These are phyloP conservation scores for Paxillus involutus DNA, from an alignment of 768 basidiomycete genomes.

Conservation along the genomic window DNA sequence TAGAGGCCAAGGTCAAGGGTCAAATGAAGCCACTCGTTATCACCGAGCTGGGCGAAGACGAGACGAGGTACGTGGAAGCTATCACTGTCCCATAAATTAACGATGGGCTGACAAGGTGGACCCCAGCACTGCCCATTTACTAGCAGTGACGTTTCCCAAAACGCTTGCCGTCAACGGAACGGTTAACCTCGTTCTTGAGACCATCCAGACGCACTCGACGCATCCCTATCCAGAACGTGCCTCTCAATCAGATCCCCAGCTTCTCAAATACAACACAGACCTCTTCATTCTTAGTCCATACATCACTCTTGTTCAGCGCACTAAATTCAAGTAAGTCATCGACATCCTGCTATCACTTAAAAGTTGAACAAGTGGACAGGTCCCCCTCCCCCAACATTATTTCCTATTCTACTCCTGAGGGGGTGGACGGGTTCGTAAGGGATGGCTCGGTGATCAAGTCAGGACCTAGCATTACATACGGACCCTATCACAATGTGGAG, in stretches of 20 bases:
- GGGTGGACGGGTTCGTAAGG: constrained; percentile 55
- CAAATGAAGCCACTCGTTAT: constrained; percentile 52
- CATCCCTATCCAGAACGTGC: constrained; percentile 74
- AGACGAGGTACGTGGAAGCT: constrained; percentile 47
- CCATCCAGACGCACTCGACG: constrained; percentile 76
- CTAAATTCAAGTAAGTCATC: constrained; percentile 75
- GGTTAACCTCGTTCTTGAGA: constrained; percentile 75
- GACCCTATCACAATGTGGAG: constrained; percentile 79
- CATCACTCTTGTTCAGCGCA: constrained; percentile 74
- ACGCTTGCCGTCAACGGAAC: constrained; percentile 58
- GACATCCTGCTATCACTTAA: background rate
- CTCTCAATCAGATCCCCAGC: constrained; percentile 74
- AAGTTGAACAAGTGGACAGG: constrained; percentile 38
- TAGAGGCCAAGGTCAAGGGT: constrained; percentile 82
- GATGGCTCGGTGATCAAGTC: constrained; percentile 69
- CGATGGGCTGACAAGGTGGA: constrained; percentile 24
- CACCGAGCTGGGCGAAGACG: constrained; percentile 46
- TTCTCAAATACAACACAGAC: constrained; percentile 73
- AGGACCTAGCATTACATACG: constrained; percentile 82
- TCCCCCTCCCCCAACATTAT: constrained; percentile 69
- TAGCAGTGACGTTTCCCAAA: constrained; percentile 66
- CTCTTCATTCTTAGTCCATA: constrained; percentile 87
- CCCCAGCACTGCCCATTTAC: constrained; percentile 44
- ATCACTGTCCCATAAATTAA: constrained; percentile 6
- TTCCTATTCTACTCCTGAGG: constrained; percentile 69